Conservation (phyloP, 768 basidiomycete species). For the Gymnopilus dilepis region DNA sequence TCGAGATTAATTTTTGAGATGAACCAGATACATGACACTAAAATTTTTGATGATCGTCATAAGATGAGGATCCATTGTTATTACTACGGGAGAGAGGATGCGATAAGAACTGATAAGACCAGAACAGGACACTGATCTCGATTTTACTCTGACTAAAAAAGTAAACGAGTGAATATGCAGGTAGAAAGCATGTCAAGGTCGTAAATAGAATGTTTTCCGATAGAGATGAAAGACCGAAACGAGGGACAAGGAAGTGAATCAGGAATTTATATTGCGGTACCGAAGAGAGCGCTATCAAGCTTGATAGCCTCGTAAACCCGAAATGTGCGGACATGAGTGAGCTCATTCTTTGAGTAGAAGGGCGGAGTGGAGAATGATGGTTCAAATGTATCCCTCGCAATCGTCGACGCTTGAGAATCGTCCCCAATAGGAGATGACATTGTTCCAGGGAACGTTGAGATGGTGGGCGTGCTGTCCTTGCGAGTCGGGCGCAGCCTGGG, state of each 20-base stretch:
- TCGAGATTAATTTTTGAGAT: no score
- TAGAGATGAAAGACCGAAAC: background rate
- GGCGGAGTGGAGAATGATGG: conserved; percentile 20
- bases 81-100: no score
- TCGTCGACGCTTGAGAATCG: conserved; percentile 8
- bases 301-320: conserved; percentile 60
- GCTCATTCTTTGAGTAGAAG: conserved; percentile 38
- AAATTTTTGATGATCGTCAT: no score
- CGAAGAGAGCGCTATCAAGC: conserved; percentile 31
- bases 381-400: background rate
- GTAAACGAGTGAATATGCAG: no score
- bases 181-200: background rate
- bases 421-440: background rate
- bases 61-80: no score
- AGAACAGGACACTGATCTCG: no score
- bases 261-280: conserved; percentile 19
- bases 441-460: conserved; percentile 2
- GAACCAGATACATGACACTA: no score
- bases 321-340: conserved; percentile 59
- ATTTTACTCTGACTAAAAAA: no score
- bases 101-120: no score
- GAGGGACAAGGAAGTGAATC: background rate
- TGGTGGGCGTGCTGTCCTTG: conserved; percentile 13
- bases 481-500: background rate
- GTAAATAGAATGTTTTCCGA: no score